Evolutionary conservation across 2,329 filamentous ascomycete genomes (phyloP).

Genomic region (Cordyceps cateniannulata): DNA sequence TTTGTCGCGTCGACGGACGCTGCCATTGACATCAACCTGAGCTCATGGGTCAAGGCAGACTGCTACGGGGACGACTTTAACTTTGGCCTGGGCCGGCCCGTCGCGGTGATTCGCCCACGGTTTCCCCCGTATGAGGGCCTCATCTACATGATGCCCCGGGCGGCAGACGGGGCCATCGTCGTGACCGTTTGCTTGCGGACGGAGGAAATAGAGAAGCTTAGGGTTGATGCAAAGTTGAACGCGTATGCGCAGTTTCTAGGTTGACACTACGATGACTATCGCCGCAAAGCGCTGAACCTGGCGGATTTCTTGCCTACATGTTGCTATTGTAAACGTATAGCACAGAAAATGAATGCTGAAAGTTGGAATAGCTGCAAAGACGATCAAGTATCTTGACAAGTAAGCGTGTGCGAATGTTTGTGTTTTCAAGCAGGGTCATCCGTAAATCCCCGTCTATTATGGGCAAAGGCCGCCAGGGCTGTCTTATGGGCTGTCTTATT

Average conservation of each 20-base stretch:
- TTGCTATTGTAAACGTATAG: too few species aligned
- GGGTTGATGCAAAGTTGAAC: neutral
- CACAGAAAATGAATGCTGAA: too few species aligned
- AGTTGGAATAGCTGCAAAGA: too few species aligned
- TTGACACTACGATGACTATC: too few species aligned
- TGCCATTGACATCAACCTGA: conserved; percentile 41
- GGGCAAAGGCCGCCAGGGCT: too few species aligned
- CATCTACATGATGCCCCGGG: conserved; percentile 43
- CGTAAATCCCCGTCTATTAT: too few species aligned
- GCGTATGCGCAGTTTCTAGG: neutral
- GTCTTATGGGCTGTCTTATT: too few species aligned
- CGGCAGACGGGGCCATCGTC: conserved; percentile 35
- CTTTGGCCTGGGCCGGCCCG: conserved; percentile 37
- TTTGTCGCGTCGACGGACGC: conserved; percentile 30
- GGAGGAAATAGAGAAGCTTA: neutral
- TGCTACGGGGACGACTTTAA: conserved; percentile 42
- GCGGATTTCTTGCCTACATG: too few species aligned
- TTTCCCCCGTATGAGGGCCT: conserved; percentile 41
- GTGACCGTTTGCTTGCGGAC: conserved; percentile 30
- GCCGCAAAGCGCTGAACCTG: too few species aligned
- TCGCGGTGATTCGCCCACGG: conserved; percentile 39
- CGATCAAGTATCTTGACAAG: too few species aligned
- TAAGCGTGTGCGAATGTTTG: too few species aligned
- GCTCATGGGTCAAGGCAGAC: conserved; percentile 46
- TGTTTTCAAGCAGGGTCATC: too few species aligned